Percentiles rank a stretch among this genome's conserved stretches.
phyloP scores from a whole-genome alignment of 176 grass and related monocot genomes.

The Lolium multiflorum region DNA sequence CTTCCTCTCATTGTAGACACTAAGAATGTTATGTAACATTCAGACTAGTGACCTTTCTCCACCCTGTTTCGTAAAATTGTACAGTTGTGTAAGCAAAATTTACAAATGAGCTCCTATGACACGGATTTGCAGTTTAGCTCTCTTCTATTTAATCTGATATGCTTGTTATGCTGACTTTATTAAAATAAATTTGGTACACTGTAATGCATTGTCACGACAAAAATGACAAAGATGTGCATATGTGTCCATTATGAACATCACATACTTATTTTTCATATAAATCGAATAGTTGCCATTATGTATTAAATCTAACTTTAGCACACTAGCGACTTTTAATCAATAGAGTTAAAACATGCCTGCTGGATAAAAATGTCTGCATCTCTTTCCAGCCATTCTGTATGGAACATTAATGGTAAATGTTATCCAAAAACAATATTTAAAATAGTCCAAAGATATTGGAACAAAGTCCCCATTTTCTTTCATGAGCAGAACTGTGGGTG shows the following conservation, averaged over 20 bases:
- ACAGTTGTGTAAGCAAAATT: not conserved
- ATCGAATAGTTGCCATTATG: not conserved
- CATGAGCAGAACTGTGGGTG: not conserved
- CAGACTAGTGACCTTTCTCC: not conserved
- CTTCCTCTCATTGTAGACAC: not conserved
- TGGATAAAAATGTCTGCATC: not conserved
- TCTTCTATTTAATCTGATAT: not conserved
- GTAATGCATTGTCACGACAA: not conserved
- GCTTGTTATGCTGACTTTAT: not conserved
- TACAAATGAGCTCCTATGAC: not conserved
- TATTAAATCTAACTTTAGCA: not conserved
- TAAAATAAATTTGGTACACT: not conserved
- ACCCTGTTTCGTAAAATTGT: not conserved
- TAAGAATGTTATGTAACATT: not conserved
- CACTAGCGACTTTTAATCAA: not conserved
- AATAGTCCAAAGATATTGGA: not conserved
- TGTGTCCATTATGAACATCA: not conserved
- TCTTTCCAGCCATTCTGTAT: conserved; percentile 12
- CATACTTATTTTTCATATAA: conserved; percentile 4
- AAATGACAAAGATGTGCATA: not conserved
- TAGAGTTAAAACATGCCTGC: not conserved
- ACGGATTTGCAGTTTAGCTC: not conserved
- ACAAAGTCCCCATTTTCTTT: not conserved
- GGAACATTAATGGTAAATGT: not conserved
- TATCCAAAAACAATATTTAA: not conserved